Evolutionary conservation across 23 red algal species (phyloP).

Genomic region (Pyropia yezoensis): DNA sequence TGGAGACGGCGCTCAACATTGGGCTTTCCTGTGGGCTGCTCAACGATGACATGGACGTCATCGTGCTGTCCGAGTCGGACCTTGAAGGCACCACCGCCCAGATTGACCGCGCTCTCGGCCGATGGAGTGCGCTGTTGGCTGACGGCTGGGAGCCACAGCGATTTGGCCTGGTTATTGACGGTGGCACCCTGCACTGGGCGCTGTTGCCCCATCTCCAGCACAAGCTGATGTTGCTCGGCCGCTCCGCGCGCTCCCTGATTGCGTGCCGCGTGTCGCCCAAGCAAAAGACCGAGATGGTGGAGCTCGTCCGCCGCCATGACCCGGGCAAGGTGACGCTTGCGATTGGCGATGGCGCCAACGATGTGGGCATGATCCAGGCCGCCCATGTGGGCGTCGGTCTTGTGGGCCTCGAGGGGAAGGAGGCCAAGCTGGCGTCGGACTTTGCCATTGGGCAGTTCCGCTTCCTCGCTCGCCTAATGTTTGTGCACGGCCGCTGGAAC

Average conservation of each 20-base stretch:
- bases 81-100: conserved; percentile 62
- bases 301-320: conserved; percentile 52
- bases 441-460: conserved; percentile 89
- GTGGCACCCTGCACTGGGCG: conserved; percentile 65
- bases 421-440: conserved; percentile 83
- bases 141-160: conserved; percentile 37
- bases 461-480: conserved; percentile 77
- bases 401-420: conserved; percentile 81
- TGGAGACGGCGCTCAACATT: conserved; percentile 98
- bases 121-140: conserved; percentile 49
- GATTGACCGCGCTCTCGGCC: conserved; percentile 61
- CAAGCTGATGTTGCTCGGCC: conserved; percentile 48
- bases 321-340: conserved; percentile 64
- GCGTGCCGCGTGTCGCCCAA: conserved; percentile 89
- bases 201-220: conserved; percentile 35
- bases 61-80: conserved; percentile 65
- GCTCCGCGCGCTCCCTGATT: conserved; percentile 64
- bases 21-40: conserved; percentile 86
- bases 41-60: conserved; percentile 71
- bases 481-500: conserved; percentile 92
- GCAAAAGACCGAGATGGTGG: conserved; percentile 92
- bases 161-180: conserved; percentile 76
- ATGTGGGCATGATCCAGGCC: conserved; percentile 98
- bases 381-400: conserved; percentile 97
- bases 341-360: conserved; percentile 96